phyloP scores from a whole-genome alignment of 2,329 filamentous ascomycete species.

The Incumbomyces delicatus region DNA sequence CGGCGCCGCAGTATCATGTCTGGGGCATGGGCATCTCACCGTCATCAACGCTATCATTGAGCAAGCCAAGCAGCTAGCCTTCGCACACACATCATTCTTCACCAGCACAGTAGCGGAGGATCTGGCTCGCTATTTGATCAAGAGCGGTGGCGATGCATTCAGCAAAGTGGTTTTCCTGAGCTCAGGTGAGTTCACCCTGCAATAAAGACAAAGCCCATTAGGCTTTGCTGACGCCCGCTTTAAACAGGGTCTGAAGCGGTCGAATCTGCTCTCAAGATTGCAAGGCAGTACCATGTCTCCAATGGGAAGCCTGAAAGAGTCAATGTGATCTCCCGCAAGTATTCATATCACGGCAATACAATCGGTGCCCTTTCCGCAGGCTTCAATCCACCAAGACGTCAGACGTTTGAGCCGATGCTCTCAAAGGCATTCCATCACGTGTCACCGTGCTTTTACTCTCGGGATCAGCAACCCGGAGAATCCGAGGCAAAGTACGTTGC shows the following conservation, averaged over 20 bases:
- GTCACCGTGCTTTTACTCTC: conserved; percentile 22
- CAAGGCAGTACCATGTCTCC: conserved; percentile 39
- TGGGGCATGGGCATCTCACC: conserved; percentile 36
- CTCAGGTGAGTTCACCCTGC: conserved; percentile 26
- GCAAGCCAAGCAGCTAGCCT: conserved; percentile 35
- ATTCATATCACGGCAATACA: conserved; percentile 43
- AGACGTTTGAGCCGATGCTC: conserved; percentile 24
- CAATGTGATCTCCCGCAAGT: conserved; percentile 35
- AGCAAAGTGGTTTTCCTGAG: conserved; percentile 46
- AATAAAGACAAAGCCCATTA: not conserved
- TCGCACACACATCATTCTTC: conserved; percentile 37
- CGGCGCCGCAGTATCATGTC: conserved; percentile 39
- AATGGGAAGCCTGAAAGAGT: conserved; percentile 25
- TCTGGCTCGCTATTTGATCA: conserved; percentile 37
- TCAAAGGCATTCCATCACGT: conserved; percentile 14
- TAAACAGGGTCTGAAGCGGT: conserved; percentile 42
- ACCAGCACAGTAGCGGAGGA: conserved; percentile 33
- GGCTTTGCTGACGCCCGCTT: not conserved
- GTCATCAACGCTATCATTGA: conserved; percentile 33
- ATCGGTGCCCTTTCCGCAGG: conserved; percentile 36
- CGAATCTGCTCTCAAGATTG: conserved; percentile 40
- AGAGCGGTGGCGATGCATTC: conserved; percentile 44
- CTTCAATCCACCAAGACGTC: conserved; percentile 23
- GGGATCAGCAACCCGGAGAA: conserved; percentile 25
- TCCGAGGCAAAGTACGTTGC: conserved; percentile 31